Evolutionary conservation across 352 stramenopile genomes (phyloP).

Genomic region (Phytopythium chamaehyphon): DNA sequence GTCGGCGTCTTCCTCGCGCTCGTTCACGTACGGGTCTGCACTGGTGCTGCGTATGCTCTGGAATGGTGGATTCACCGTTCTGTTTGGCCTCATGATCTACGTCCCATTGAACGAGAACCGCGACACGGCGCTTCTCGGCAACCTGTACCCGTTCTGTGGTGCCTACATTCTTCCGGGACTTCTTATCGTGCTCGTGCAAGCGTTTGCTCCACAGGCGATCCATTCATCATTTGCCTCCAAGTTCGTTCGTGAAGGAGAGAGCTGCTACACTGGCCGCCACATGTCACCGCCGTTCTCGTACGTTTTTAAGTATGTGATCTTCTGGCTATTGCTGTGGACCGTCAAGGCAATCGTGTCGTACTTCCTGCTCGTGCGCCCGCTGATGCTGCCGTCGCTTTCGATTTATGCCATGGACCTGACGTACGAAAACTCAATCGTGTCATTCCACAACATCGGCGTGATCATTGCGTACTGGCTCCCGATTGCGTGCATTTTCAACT

Average conservation of each 20-base stretch:
- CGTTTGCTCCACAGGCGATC: slow-evolving; percentile 50
- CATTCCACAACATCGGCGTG: slow-evolving; percentile 71
- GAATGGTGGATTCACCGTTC: slow-evolving; percentile 48
- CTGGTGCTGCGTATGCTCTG: slow-evolving; percentile 50
- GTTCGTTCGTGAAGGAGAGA: slow-evolving; percentile 69
- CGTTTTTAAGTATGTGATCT: slow-evolving; percentile 61
- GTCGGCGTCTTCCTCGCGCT: slow-evolving; percentile 45
- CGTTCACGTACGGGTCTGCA: slow-evolving; percentile 54
- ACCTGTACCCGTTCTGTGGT: slow-evolving; percentile 33
- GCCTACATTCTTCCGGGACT: slow-evolving; percentile 48
- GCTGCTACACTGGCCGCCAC: slow-evolving; percentile 64
- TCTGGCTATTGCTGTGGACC: slow-evolving; percentile 60
- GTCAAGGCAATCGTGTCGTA: slow-evolving; percentile 58
- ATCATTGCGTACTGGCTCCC: slow-evolving; percentile 65
- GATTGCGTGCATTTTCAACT: slow-evolving; percentile 73
- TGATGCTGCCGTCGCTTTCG: slow-evolving; percentile 61
- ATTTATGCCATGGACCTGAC: slow-evolving; percentile 70
- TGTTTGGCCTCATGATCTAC: slow-evolving; percentile 67
- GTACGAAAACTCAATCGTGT: slow-evolving; percentile 65
- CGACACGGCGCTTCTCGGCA: slow-evolving; percentile 38
- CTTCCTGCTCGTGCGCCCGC: slow-evolving; percentile 54
- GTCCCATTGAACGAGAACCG: slow-evolving; percentile 42
- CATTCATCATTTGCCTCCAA: slow-evolving; percentile 53
- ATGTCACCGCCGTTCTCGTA: slow-evolving; percentile 57
- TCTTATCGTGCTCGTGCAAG: slow-evolving; percentile 46